These are phyloP conservation scores for Pestalotiopsis sp. DNA, from an alignment of 2,329 filamentous ascomycete species.

Conservation along the genomic window DNA sequence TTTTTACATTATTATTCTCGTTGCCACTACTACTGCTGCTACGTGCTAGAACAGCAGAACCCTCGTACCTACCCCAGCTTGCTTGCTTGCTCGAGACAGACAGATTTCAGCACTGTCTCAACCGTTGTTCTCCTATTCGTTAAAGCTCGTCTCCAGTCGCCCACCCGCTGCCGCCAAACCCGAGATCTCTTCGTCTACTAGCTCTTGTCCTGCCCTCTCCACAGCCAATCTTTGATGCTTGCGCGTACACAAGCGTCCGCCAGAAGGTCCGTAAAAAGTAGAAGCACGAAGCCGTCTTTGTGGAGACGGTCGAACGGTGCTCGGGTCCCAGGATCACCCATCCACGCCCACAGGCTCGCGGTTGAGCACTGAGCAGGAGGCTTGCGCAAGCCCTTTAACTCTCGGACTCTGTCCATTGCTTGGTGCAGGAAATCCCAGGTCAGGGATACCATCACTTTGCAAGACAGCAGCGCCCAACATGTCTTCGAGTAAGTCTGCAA, in stretches of 20 bases:
- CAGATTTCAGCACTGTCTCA: not conserved
- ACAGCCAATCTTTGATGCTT: slow-evolving; percentile 8
- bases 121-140: slow-evolving; percentile 3
- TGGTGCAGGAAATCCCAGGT: not conserved
- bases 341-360: slow-evolving; percentile 1
- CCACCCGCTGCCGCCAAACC: slow-evolving; percentile 11
- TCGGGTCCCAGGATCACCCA: slow-evolving; percentile 9
- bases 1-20: no score
- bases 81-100: not conserved
- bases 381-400: slow-evolving; percentile 11
- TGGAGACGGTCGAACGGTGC: slow-evolving; percentile 5
- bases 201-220: not conserved
- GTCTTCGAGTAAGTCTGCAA: slow-evolving; percentile 20
- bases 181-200: slow-evolving; percentile 5
- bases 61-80: no score
- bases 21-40: no score
- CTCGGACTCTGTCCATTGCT: not conserved
- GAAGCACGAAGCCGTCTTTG: slow-evolving; percentile 7
- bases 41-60: no score
- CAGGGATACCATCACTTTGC: slow-evolving; percentile 4
- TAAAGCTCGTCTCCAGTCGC: slow-evolving; percentile 6
- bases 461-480: slow-evolving; percentile 14
- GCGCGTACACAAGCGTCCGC: slow-evolving; percentile 6
- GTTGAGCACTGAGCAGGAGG: not conserved
- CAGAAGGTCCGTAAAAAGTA: slow-evolving; percentile 1